Evolutionary conservation across 495 filamentous ascomycete species (phyloP).

Genomic region (Elasticomyces elasticus): DNA sequence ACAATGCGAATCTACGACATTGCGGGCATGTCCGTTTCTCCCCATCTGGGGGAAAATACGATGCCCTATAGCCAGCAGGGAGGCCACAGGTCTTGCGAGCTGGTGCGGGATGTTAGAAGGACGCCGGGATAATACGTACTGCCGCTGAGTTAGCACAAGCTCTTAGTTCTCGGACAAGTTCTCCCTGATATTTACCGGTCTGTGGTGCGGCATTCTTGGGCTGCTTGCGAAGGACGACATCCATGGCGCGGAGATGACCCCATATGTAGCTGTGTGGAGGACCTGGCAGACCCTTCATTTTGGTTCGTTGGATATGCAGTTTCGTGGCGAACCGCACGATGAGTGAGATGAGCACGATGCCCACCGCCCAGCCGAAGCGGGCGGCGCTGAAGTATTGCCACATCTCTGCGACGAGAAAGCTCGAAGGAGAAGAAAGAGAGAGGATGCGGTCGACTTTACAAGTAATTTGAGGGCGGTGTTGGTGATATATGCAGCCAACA

Average conservation of each 20-base stretch:
- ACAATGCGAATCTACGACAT: too few species aligned
- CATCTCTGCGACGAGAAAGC: background rate
- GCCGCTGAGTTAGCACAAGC: too few species aligned
- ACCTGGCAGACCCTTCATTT: constrained; percentile 22
- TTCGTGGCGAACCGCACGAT: constrained; percentile 3
- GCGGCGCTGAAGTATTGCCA: background rate
- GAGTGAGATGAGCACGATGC: constrained; percentile 7
- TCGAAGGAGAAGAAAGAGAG: background rate
- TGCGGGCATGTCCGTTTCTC: too few species aligned
- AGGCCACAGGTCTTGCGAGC: too few species aligned
- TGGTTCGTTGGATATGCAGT: constrained; percentile 10
- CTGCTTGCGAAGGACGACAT: constrained; percentile 18
- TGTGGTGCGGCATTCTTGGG: constrained; percentile 8
- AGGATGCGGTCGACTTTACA: background rate
- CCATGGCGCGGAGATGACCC: constrained; percentile 30
- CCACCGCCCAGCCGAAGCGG: constrained; percentile 7
- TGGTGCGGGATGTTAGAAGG: too few species aligned
- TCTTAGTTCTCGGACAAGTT: too few species aligned
- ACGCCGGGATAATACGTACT: too few species aligned
- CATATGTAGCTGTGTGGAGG: constrained; percentile 35
- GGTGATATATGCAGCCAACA: background rate
- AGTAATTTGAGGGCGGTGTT: background rate
- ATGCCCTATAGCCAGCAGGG: too few species aligned
- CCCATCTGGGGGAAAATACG: too few species aligned
- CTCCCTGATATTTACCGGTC: too few species aligned